Percentiles rank a stretch among this genome's conserved stretches.
Conservation (phyloP, 108 stramenopile genomes). For the Fragilaria radians region DNA sequence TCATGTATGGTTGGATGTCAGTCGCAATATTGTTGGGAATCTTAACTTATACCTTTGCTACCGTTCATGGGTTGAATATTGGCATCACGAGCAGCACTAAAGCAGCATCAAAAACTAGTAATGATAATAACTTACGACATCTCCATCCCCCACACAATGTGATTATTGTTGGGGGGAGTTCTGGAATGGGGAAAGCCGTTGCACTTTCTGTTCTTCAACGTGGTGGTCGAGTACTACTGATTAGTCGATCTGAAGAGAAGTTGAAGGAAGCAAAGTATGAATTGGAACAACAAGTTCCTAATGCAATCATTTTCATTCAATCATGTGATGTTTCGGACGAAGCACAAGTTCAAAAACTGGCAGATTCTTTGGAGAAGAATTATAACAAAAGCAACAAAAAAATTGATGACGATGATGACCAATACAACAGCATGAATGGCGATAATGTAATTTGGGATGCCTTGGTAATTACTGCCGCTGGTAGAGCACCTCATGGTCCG, state of each 20-base stretch:
- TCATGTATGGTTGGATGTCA: background rate
- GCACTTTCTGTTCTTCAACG: slow-evolving; percentile 27
- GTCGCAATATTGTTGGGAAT: background rate
- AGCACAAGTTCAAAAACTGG: slow-evolving; percentile 31
- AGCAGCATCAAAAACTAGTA: background rate
- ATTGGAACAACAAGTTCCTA: slow-evolving; percentile 8
- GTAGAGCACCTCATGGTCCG: slow-evolving; percentile 53
- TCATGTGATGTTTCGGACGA: slow-evolving; percentile 47
- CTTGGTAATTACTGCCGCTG: slow-evolving; percentile 52
- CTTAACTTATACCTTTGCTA: background rate
- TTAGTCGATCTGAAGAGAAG: slow-evolving; percentile 38
- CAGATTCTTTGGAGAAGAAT: slow-evolving; percentile 6
- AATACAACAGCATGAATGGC: background rate
- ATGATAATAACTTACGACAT: background rate
- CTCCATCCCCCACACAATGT: slow-evolving; percentile 8
- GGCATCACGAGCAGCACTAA: background rate
- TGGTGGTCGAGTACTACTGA: slow-evolving; percentile 39
- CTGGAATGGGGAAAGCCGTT: slow-evolving; percentile 64
- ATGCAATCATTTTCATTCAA: slow-evolving; percentile 13
- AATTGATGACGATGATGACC: background rate
- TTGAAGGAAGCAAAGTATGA: slow-evolving; percentile 22
- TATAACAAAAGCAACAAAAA: background rate
- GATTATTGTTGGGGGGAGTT: slow-evolving; percentile 47
- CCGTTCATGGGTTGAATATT: too few species aligned
- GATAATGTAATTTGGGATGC: slow-evolving; percentile 33